Percentiles rank a stretch among this genome's conserved stretches.
These are phyloP conservation scores for Xylaria sp. DNA, from an alignment of 2,329 filamentous ascomycete species.

Conservation along the genomic window DNA sequence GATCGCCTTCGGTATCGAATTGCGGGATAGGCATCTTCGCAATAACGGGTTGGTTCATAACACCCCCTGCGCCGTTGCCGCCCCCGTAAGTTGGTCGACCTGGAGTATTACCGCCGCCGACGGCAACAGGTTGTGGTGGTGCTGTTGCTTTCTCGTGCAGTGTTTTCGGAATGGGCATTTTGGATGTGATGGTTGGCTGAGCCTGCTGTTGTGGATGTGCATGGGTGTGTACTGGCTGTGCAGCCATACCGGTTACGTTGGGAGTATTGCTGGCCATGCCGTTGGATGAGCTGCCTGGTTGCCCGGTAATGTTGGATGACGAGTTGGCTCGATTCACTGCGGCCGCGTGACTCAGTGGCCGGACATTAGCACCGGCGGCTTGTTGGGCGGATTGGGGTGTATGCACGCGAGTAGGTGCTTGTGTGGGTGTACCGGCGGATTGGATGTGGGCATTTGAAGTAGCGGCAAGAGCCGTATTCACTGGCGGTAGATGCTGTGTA, in stretches of 20 bases:
- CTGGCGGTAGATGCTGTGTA: slow-evolving; percentile 54
- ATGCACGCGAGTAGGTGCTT: slow-evolving; percentile 58
- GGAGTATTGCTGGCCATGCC: slow-evolving; percentile 41
- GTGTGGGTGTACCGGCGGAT: slow-evolving; percentile 60
- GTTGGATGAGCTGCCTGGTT: slow-evolving; percentile 44
- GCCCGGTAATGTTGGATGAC: slow-evolving; percentile 41
- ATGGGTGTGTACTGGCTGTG: slow-evolving; percentile 57
- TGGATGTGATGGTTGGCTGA: slow-evolving; percentile 58
- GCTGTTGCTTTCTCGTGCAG: slow-evolving; percentile 74
- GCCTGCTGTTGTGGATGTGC: slow-evolving; percentile 55
- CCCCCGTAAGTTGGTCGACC: slow-evolving; percentile 85
- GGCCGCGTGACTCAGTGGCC: slow-evolving; percentile 44
- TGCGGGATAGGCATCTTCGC: slow-evolving; percentile 83
- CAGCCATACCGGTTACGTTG: slow-evolving; percentile 40
- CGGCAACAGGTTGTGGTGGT: slow-evolving; percentile 77
- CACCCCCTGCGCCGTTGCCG: slow-evolving; percentile 80
- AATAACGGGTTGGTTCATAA: slow-evolving; percentile 88
- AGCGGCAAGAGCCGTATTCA: slow-evolving; percentile 60
- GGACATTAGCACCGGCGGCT: slow-evolving; percentile 39
- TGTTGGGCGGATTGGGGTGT: slow-evolving; percentile 57
- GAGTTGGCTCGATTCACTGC: slow-evolving; percentile 49
- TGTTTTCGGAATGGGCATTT: slow-evolving; percentile 85
- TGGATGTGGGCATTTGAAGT: slow-evolving; percentile 51
- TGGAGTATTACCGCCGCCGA: slow-evolving; percentile 69
- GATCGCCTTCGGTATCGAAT: slow-evolving; percentile 90